Evolutionary conservation across 176 grass and related monocot species (phyloP), one percentile per base, ranked within the genome.

Genomic region (Canna indica): DNA sequence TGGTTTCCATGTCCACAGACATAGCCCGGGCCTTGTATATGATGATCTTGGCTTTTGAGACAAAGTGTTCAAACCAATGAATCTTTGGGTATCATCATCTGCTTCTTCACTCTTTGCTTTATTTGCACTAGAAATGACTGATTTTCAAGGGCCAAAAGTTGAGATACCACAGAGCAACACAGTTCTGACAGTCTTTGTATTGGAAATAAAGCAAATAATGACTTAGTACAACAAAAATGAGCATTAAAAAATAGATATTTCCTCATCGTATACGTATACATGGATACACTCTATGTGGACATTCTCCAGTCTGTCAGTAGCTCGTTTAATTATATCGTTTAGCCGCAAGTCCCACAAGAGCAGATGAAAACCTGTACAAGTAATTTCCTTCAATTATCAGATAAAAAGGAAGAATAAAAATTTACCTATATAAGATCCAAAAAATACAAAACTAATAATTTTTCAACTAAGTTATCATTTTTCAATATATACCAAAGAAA

Each of bases 221-320:
- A 65, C 20, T 36, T 36, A 9, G 32, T 36, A 11, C 33, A 38
- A 38, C 17, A 24, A 33, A 62, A 33, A 30, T 13, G 16, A 63
- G 59, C 8, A 62, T 32, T 32, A 32, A 16, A 36, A 66, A 39
- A 5, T 9, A 38, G 24, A 66, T 16, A 24, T 7, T 39, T 60
- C 25, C 26, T 58, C 22, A 57, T 36, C 64, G 39, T 5, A 24
- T 38, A 2, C 57, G 78, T 81, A 70, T 85, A 99, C 89, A 85
- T 99, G 94, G 76, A 99, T 82, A 73, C 94, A 90, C 78, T 99
- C 89, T 20, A 89, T 93, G 67, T 99, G 89, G 81, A 93, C 84
- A 36, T 74, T 90, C 70, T 99, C 94, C 60, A 99, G 86, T 72
- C 90, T 99, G 79, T 90, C 74, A 36, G 78, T 93, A 64, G 86